These are phyloP conservation scores for Globisporangium echinulatum DNA, from an alignment of 352 stramenopile genomes.

Conservation along the genomic window DNA sequence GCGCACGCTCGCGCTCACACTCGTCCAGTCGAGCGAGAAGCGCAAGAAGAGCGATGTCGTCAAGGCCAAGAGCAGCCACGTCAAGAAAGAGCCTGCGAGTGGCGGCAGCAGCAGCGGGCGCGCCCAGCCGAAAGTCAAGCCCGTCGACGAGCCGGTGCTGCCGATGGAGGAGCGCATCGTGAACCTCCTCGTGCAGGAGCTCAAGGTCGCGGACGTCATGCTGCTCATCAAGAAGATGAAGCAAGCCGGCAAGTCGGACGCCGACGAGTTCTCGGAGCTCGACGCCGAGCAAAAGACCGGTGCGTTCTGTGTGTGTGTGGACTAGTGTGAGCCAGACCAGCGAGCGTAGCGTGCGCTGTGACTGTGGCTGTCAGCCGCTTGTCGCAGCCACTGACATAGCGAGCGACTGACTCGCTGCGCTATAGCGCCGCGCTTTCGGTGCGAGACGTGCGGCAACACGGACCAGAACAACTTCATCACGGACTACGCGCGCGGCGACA, in stretches of 20 bases:
- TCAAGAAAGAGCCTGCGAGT: conserved; percentile 29
- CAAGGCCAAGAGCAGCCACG: conserved; percentile 21
- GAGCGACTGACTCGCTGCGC: background rate
- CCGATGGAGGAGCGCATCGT: conserved; percentile 86
- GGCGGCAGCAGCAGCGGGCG: conserved; percentile 12
- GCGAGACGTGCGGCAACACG: conserved; percentile 83
- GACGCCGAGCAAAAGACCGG: conserved; percentile 83
- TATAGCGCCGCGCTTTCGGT: conserved; percentile 70
- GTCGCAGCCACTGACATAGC: background rate
- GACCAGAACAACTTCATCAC: conserved; percentile 90
- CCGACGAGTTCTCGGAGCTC: conserved; percentile 82
- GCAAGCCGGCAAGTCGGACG: conserved; percentile 82
- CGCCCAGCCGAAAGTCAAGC: conserved; percentile 32
- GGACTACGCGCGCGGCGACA: conserved; percentile 83
- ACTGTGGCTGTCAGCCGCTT: background rate
- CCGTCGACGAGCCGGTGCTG: conserved; percentile 41
- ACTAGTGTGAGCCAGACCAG: too few species aligned
- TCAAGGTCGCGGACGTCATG: conserved; percentile 87
- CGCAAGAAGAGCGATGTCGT: conserved; percentile 39
- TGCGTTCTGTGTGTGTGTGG: conserved; percentile 10
- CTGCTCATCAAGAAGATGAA: conserved; percentile 88
- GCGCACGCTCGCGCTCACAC: background rate
- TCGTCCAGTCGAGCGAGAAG: conserved; percentile 19
- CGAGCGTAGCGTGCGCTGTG: background rate
- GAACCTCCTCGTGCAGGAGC: conserved; percentile 77